A percentile compares a stretch with the other conserved stretches of the same genome.
Evolutionary conservation across 169 alveolate genomes (phyloP).

Genomic region (Eimeria acervulina): DNA sequence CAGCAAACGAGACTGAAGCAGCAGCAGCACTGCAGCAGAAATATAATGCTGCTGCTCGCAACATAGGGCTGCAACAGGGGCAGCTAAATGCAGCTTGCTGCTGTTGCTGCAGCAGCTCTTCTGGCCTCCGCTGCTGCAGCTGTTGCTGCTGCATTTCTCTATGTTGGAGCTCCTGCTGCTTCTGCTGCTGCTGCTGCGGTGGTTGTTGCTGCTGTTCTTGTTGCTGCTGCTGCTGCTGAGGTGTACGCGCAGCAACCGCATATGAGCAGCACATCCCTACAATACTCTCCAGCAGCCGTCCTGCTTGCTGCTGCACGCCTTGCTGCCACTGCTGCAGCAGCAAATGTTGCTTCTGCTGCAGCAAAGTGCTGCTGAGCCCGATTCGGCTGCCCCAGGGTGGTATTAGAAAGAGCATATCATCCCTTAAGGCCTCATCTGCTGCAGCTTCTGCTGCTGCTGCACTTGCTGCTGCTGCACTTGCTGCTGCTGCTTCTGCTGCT

Average conservation of each 20-base stretch:
- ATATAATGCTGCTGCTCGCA: conserved; percentile 42
- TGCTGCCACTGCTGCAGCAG: conserved; percentile 27
- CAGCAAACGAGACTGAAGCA: background rate
- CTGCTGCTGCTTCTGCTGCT: too few species aligned
- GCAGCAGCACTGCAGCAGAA: conserved; percentile 37
- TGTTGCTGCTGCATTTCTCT: background rate
- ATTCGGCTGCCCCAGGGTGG: background rate
- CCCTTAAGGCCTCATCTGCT: background rate
- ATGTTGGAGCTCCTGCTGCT: too few species aligned
- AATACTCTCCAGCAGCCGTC: background rate
- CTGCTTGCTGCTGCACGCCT: background rate
- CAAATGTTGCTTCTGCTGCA: background rate
- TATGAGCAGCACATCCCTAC: background rate
- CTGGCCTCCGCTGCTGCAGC: background rate
- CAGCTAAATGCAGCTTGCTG: background rate
- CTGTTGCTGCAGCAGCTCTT: background rate
- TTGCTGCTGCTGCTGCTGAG: background rate
- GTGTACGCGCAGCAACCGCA: background rate
- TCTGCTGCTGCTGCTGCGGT: background rate
- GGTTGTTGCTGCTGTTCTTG: background rate
- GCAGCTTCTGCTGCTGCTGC: background rate
- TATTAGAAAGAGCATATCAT: background rate
- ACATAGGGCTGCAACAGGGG: background rate
- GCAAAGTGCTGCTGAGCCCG: background rate
- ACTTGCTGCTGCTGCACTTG: too few species aligned